phyloP scores from a whole-genome alignment of 129 eudicot species.

The Daucus carota region DH1_v3.0 NC_030386.2:33003001-33003500 shows the following conservation, averaged over 20 bases:
- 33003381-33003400: constrained; percentile 45
- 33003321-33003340: constrained; percentile 36
- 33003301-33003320: constrained; percentile 40
- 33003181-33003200: constrained; percentile 17
- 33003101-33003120: constrained; percentile 28
- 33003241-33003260: constrained; percentile 35
- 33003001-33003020: constrained; percentile 10
- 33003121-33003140: constrained; percentile 27
- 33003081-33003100: constrained; percentile 21
- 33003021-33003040: constrained; percentile 30
- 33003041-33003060: constrained; percentile 46
- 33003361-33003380: constrained; percentile 43
- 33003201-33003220: constrained; percentile 1
- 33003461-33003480: constrained; percentile 39
- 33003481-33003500: constrained; percentile 43
- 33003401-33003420: constrained; percentile 58
- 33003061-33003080: background rate
- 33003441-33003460: constrained; percentile 46
- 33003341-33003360: constrained; percentile 30
- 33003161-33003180: constrained; percentile 45
- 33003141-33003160: constrained; percentile 31
- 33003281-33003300: constrained; percentile 45
- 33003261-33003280: constrained; percentile 47
- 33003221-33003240: constrained; percentile 22
- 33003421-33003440: constrained; percentile 53